Evolutionary conservation across 2,329 filamentous ascomycete genomes (phyloP).

Genomic region (Hypoxylon sp.): DNA sequence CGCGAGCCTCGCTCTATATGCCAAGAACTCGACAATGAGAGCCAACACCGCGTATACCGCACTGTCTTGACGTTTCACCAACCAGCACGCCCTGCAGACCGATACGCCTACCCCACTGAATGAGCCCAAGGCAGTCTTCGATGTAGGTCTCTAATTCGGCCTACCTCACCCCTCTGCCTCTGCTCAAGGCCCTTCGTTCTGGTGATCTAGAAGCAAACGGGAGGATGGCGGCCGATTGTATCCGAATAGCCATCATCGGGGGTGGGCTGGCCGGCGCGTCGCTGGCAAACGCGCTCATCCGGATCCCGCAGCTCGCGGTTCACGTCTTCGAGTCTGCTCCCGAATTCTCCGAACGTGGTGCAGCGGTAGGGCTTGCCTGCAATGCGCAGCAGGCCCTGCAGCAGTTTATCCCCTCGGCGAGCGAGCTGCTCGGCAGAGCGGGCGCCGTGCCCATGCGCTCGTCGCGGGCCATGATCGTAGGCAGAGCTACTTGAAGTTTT

Average conservation of each 20-base stretch:
- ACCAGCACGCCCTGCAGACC: too few species aligned
- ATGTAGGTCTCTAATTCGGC: too few species aligned
- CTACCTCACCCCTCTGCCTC: too few species aligned
- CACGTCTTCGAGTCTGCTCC: conserved; percentile 19
- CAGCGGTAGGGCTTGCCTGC: conserved; percentile 2
- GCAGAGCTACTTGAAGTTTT: neutral
- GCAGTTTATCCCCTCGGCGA: conserved; percentile 1
- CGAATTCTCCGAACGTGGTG: conserved; percentile 12
- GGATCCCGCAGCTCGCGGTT: neutral
- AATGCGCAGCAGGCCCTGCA: neutral
- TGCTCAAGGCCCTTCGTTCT: too few species aligned
- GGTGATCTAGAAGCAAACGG: too few species aligned
- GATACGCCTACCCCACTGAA: too few species aligned
- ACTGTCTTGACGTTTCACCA: too few species aligned
- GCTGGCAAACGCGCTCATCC: conserved; percentile 2
- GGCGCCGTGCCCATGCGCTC: conserved; percentile 6
- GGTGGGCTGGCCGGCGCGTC: conserved; percentile 11
- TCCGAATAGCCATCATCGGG: conserved; percentile 14
- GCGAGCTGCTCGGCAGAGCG: neutral
- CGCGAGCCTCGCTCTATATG: too few species aligned
- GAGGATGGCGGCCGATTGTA: too few species aligned
- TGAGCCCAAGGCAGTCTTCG: too few species aligned
- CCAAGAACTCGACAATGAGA: too few species aligned
- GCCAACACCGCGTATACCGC: too few species aligned
- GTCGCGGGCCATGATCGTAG: conserved; percentile 1